Evolutionary conservation across 805 yeast genomes (phyloP).

Genomic region (Ogataea kodamae): DNA sequence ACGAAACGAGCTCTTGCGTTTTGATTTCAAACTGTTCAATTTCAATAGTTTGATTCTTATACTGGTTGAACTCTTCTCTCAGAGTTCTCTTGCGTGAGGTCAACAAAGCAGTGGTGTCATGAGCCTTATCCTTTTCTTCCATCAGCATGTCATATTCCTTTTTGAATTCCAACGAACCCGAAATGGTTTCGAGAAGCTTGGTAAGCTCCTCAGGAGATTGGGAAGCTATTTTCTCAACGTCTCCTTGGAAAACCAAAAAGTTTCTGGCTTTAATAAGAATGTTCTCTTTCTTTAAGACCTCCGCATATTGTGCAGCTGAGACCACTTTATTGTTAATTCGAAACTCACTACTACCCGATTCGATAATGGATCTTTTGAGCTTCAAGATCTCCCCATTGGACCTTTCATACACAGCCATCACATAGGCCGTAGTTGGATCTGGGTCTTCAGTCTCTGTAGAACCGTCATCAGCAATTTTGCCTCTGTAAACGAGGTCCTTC

Average conservation of each 20-base stretch:
- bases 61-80: conserved; percentile 72
- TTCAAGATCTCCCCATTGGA: conserved; percentile 54
- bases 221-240: conserved; percentile 88
- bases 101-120: conserved; percentile 57
- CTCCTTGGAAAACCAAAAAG: conserved; percentile 94
- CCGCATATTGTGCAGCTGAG: conserved; percentile 61
- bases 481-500: conserved; percentile 79
- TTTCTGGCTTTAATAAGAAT: conserved; percentile 86
- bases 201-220: conserved; percentile 78
- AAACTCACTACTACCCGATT: conserved; percentile 64
- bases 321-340: conserved; percentile 58
- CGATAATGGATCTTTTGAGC: conserved; percentile 59
- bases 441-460: conserved; percentile 20
- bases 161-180: conserved; percentile 71
- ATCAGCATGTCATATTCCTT: conserved; percentile 63
- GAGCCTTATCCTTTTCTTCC: conserved; percentile 63
- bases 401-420: conserved; percentile 71
- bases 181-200: conserved; percentile 70
- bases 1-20: conserved; percentile 43
- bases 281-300: conserved; percentile 68
- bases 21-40: conserved; percentile 62
- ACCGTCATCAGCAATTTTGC: conserved; percentile 39
- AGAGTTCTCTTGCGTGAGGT: conserved; percentile 67
- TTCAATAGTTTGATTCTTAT: conserved; percentile 70
- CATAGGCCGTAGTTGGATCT: conserved; percentile 61